Evolutionary conservation across 2,329 filamentous ascomycete species (phyloP), one percentile per base, ranked within the genome.

Genomic region (Diaporthe longicolla): DNA sequence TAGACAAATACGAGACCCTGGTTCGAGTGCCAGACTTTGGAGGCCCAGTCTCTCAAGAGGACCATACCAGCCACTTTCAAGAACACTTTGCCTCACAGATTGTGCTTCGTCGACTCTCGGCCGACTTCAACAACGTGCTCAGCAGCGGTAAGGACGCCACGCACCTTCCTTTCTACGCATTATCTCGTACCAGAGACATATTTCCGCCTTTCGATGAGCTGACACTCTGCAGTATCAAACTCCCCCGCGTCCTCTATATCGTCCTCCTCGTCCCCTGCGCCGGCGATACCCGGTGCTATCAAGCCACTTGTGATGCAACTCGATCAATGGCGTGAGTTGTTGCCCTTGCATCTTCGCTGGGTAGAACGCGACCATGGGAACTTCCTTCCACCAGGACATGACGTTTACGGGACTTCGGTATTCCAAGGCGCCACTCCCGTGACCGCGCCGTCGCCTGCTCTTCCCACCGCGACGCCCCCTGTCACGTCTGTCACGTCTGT

Each of bases 81-180:
- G 87, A 90, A 74, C 86, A 92, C 77, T 91, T 90, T 78, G 85
- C 88, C 3, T 90, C 90, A 0, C 89, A 91, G 77, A 88, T 92
- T 59, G 87, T 89, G 15, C 83, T 92, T 24, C 84, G 88, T 26
- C 83, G 87, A 32, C 81, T 92, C 3, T 87, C 88, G 50, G 84
- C 86, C 1, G 84, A 87, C 29, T 87, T 91, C 24, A 87, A 92
- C 78, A 82, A 82, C 57, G 83, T 84, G 3, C 84, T 92, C 37
- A 87, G 83, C 73, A 86, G 87, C 76, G 84, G 89, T 90, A 81
- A 81, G 87, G 21, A 4, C 35, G 1, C 17, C 19, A 26, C 37
- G 35, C 4, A 32, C 2, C 82, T 19, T 32, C 50, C 70, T 43
- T 29, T n/a, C 21, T 71, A 7, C 17, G 3, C 1, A 5, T 7